Evolutionary conservation across 768 basidiomycete species (phyloP).

Genomic region (Cystoderma amianthinum): DNA sequence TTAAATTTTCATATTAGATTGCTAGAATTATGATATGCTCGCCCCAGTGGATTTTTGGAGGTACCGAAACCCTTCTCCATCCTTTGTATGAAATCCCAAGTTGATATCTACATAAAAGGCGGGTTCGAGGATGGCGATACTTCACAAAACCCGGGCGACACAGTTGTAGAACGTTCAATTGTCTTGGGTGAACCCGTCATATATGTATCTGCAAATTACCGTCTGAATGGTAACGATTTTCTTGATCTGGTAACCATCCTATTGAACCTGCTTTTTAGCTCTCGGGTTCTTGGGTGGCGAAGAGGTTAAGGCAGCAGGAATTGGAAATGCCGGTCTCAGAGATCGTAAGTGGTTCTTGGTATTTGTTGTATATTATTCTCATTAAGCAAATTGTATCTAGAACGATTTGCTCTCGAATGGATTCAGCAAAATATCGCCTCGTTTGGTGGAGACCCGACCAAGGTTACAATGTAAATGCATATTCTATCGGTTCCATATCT

Average conservation of each 20-base stretch:
- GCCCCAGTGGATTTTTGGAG: constrained; percentile 13
- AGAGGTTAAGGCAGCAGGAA: constrained; percentile 28
- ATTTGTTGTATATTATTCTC: background rate
- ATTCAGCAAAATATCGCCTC: constrained; percentile 41
- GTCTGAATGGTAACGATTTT: constrained; percentile 17
- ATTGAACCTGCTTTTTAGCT: constrained; percentile 9
- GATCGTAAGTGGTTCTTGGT: constrained; percentile 32
- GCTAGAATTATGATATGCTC: background rate
- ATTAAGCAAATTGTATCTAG: constrained; percentile 13
- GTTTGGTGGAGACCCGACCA: constrained; percentile 46
- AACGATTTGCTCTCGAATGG: constrained; percentile 44
- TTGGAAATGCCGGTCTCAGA: constrained; percentile 42
- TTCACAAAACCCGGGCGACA: constrained; percentile 8
- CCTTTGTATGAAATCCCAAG: background rate
- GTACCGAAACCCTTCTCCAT: background rate
- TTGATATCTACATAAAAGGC: background rate
- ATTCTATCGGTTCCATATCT: background rate
- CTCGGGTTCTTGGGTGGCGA: constrained; percentile 35
- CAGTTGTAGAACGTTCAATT: constrained; percentile 21
- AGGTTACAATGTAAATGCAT: constrained; percentile 28
- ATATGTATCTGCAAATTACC: constrained; percentile 33
- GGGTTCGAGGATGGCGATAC: background rate
- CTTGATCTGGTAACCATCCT: constrained; percentile 1
- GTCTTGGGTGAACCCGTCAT: constrained; percentile 22
- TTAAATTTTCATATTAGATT: background rate